Evolutionary conservation across 768 basidiomycete genomes (phyloP).

Genomic region (Suillus tomentosus): DNA sequence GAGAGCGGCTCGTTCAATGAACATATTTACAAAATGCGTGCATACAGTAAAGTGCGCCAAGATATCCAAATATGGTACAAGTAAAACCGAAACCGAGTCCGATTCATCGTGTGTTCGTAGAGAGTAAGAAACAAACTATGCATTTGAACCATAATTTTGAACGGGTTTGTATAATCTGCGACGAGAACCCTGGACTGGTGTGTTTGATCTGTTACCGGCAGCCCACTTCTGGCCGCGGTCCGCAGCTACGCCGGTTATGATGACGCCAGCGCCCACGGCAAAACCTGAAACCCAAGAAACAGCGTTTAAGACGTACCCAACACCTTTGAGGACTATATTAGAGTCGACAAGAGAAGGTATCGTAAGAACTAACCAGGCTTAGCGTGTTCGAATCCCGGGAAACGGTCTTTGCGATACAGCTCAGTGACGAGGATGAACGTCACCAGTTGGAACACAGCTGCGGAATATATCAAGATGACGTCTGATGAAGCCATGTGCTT

Average conservation of each 20-base stretch:
- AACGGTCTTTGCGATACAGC: conserved; percentile 47
- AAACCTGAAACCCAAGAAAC: conserved; percentile 64
- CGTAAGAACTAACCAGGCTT: conserved; percentile 50
- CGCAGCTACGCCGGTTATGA: conserved; percentile 61
- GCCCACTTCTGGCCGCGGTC: conserved; percentile 63
- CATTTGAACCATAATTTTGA: background rate
- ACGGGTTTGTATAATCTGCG: conserved; percentile 59
- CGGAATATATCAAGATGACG: background rate
- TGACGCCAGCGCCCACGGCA: conserved; percentile 52
- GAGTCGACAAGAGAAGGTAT: background rate
- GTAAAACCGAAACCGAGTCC: background rate
- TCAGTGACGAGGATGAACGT: conserved; percentile 69
- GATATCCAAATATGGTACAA: conserved; percentile 8
- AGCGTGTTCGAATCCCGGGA: conserved; percentile 56
- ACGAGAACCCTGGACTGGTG: conserved; percentile 40
- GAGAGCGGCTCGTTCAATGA: background rate
- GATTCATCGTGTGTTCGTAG: background rate
- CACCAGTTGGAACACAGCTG: conserved; percentile 61
- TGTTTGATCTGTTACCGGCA: conserved; percentile 72
- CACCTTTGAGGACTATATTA: conserved; percentile 42
- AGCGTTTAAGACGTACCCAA: conserved; percentile 58
- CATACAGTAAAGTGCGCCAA: background rate
- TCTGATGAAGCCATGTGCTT: background rate
- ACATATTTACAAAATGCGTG: background rate
- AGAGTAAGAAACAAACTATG: background rate